phyloP scores from a whole-genome alignment of 2,329 filamentous ascomycete species.

The Colletotrichum scovillei region DNA sequence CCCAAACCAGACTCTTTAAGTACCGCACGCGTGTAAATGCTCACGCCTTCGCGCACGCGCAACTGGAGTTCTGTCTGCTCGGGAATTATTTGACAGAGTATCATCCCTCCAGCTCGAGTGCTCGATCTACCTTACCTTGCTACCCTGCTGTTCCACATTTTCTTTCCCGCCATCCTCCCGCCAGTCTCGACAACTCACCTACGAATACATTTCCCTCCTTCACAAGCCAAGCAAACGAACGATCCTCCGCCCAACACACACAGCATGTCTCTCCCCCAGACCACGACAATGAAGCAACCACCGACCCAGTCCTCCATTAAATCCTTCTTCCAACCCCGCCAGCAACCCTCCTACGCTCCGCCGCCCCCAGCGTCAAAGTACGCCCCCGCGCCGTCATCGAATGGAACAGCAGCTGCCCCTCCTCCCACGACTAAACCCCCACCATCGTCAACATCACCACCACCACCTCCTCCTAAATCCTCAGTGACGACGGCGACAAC shows the following conservation, averaged over 20 bases:
- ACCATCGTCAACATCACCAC: slow-evolving; percentile 39
- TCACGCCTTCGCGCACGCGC: neutral
- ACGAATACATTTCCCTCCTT: neutral
- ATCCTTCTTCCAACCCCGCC: slow-evolving; percentile 68
- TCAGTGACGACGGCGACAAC: slow-evolving; percentile 12
- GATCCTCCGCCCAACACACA: slow-evolving; percentile 43
- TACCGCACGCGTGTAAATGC: slow-evolving; percentile 7
- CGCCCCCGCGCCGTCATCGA: slow-evolving; percentile 40
- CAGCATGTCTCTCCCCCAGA: slow-evolving; percentile 53
- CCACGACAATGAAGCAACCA: slow-evolving; percentile 43
- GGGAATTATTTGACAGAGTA: neutral
- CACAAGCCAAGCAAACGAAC: slow-evolving; percentile 40
- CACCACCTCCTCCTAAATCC: slow-evolving; percentile 26
- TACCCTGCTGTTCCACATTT: neutral
- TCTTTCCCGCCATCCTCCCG: neutral
- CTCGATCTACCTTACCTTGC: neutral
- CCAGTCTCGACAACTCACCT: neutral
- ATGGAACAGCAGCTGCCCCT: slow-evolving; percentile 35
- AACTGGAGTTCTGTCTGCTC: neutral
- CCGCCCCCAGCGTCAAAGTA: slow-evolving; percentile 50
- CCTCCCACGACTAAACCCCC: slow-evolving; percentile 45
- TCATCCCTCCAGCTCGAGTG: neutral
- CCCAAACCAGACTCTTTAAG: neutral
- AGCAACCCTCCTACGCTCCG: slow-evolving; percentile 55
- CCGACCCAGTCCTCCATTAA: slow-evolving; percentile 67